Evolutionary conservation across 805 yeast species (phyloP).

Genomic region (Ogataea paradorogensis): DNA sequence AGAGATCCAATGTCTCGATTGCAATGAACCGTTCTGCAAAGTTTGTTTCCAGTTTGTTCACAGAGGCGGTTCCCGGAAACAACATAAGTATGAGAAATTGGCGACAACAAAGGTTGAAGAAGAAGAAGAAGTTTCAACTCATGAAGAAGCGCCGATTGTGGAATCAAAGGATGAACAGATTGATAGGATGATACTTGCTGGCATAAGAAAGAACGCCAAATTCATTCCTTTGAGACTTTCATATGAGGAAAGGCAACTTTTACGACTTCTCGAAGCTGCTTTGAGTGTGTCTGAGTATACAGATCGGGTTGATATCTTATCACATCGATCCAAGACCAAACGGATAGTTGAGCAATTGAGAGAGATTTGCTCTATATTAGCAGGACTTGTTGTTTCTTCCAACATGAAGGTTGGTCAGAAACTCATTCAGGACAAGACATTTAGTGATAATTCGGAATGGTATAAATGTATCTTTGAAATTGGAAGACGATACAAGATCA

Average conservation of each 20-base stretch:
- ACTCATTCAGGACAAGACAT: conserved; percentile 63
- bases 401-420: conserved; percentile 67
- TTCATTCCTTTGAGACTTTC: conserved; percentile 71
- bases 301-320: conserved; percentile 68
- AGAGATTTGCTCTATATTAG: conserved; percentile 74
- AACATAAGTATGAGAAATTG: conserved; percentile 37
- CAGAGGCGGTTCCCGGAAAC: conserved; percentile 60
- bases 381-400: conserved; percentile 77
- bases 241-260: conserved; percentile 62
- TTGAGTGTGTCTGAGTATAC: conserved; percentile 77
- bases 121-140: conserved; percentile 14
- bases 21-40: conserved; percentile 66
- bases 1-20: conserved; percentile 57
- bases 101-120: conserved; percentile 17
- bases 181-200: conserved; percentile 29
- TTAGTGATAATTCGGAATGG: conserved; percentile 70
- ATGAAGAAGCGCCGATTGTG: conserved; percentile 19
- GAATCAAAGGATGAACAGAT: conserved; percentile 15
- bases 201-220: conserved; percentile 43
- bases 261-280: conserved; percentile 71
- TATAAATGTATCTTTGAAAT: conserved; percentile 68
- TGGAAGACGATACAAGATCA: conserved; percentile 76
- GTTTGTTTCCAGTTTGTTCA: conserved; percentile 70
- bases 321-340: conserved; percentile 64
- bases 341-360: conserved; percentile 69